Evolutionary conservation across 164 flowering plant species (phyloP).

Genomic region (Stephania cephalantha): DNA sequence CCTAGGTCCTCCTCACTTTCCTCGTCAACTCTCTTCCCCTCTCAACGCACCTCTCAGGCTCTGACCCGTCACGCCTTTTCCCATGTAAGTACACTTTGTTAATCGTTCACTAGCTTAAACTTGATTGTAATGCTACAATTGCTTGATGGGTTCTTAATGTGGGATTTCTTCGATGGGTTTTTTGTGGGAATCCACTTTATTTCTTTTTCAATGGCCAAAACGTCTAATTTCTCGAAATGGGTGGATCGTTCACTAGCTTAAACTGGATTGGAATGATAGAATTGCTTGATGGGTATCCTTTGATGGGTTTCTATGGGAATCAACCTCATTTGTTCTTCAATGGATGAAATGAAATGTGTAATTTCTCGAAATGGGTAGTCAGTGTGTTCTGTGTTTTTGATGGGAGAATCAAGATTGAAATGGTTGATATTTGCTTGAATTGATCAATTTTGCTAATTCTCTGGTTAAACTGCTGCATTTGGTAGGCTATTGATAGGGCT

Average conservation of each 20-base stretch:
- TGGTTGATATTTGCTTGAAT: not conserved
- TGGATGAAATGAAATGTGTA: not conserved
- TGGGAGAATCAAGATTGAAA: not conserved
- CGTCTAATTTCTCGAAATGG: not conserved
- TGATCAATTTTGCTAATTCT: not conserved
- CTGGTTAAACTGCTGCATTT: not conserved
- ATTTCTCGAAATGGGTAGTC: not conserved
- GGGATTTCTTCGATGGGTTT: not conserved
- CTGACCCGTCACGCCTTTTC: not conserved
- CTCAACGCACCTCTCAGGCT: not conserved
- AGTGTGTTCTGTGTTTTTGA: too few relatives aligned
- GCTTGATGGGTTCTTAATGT: not conserved
- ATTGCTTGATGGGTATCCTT: not conserved
- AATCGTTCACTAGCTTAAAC: not conserved
- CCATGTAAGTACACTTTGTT: slow-evolving; percentile 7
- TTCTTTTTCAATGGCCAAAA: not conserved
- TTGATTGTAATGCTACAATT: not conserved
- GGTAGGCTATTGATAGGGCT: not conserved
- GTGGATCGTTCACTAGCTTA: not conserved
- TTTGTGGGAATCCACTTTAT: not conserved
- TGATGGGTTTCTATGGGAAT: not conserved
- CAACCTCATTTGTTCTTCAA: not conserved
- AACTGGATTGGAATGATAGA: not conserved
- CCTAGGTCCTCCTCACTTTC: not conserved
- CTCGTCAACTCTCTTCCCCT: not conserved